Evolutionary conservation across 225 moss, liverwort and hornwort species (phyloP), one percentile per base, ranked within the genome.

Genomic region (Thuidium tamariscinum): DNA sequence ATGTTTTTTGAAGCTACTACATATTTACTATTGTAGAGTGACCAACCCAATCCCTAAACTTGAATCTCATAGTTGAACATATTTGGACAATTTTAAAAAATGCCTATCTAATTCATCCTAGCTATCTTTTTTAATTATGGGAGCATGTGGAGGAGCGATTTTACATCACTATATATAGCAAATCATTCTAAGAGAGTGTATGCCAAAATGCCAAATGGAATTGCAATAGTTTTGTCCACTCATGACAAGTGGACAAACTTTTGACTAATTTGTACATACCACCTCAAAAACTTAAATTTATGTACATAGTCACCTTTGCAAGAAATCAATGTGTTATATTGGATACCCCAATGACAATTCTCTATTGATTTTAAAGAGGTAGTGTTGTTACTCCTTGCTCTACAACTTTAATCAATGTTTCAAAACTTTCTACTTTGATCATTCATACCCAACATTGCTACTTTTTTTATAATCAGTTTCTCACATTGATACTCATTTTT

Each of bases 1-100:
- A 71, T 44, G 18, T 2, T 27, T 44, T 29, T 0, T 0, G 3
- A 16, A 10, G 1, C 2, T 16, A 71, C 5, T 1, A 12, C 2
- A 37, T 41, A 16, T 70, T 26, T 10, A 70, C 3, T 9, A 26
- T 16, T 70, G 3, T 16, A 27, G 16, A 42, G 0, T 42, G 1
- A 3, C 42, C 26, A 27, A 27, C 3, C 16, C 3, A 44, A 44
- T 44, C 4, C 10, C 16, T 42, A 10, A 0, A 42, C 44, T 5
- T 16, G 6, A 71, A 17, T 71, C 4, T 15, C 17, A 44, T n/a
- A n/a, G n/a, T 71, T 10, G 17, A 71, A 44, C 4, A 29, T 44
- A 0, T 29, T 71, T 71, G 3, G 17, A 13, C 29, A 26, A 17
- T 29, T 44, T 0, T 44, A 9, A 44, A 71, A 29, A 26, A 10